Base-by-base conservation (phyloP, 1,284 basidiomycete species). In the Tremellales sp. region DNA sequence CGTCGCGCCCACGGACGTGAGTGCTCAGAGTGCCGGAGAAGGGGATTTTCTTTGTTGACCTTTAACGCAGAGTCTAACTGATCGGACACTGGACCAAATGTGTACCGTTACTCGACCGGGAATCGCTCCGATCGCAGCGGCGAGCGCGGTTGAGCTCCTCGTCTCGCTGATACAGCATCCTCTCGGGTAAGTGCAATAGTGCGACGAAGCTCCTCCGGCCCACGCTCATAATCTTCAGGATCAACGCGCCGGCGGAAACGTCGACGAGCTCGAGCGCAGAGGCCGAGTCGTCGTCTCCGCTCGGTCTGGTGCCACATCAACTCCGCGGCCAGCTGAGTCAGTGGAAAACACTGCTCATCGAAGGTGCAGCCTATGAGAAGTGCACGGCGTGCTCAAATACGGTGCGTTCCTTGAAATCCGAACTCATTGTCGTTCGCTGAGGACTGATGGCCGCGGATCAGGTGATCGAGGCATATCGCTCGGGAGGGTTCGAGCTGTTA, bases 81-180 rank as follows among this genome's bases (percentile, higher is more conserved):
- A 98, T 65, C 79, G 93, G 28, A 97, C 93, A 1, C 79, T 98
- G 22, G 95, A 98, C 68, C 94, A 98, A 68, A 97, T 97, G 94
- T 98, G 95, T 66, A 98, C 95, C 0, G 95, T 98, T 12, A 97
- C 94, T 0, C 77, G 95, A n/a, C 94, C 95, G 0, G 94, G 94
- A 0, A 77, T 97, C 0, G 95, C 93, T 0, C 82, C 89, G 0
- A 92, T 97, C 34, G 94, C 94, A 0, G 83, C 87, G 0, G 85
- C 92, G 0, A 87, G 85, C 0, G 91, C 91, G 0, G 93, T 97
- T 0, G 95, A 98, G 65, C 76, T 98, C 6, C 80, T 98, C 28
- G 84, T 90, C 0, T 89, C 91, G 0, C 72, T 95, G 0, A 58
- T 97, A 18, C 93, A 97, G 63, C 93, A 97, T 74, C 87, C 89